Conservation (phyloP, 306 rosid genomes). For the Cucurbita pepo region DNA sequence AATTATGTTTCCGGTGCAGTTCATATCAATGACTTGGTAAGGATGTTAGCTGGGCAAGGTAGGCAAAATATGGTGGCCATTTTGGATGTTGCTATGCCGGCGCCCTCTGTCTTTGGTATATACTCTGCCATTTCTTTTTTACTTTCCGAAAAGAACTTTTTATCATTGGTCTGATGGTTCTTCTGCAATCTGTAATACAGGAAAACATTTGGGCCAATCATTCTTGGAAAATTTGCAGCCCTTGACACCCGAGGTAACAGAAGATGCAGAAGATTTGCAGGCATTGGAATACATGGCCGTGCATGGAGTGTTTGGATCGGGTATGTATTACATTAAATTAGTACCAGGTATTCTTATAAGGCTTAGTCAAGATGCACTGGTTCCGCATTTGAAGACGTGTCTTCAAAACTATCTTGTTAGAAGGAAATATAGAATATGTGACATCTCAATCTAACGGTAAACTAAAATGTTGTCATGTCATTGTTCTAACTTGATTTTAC, state of each 20-base stretch:
- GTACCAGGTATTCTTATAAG: background rate
- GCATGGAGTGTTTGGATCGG: conserved; percentile 61
- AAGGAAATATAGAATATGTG: background rate
- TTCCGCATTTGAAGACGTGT: background rate
- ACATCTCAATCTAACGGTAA: background rate
- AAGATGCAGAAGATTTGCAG: conserved; percentile 39
- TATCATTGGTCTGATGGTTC: background rate
- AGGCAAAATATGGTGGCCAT: conserved; percentile 69
- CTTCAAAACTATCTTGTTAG: background rate
- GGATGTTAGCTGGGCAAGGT: conserved; percentile 55
- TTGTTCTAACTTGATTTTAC: background rate
- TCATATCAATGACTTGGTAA: conserved; percentile 49
- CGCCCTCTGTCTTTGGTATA: conserved; percentile 58
- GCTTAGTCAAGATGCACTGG: background rate
- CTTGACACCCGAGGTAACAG: conserved; percentile 54
- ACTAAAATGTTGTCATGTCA: background rate
- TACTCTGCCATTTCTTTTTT: background rate
- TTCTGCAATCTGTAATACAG: conserved; percentile 26
- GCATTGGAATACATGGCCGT: conserved; percentile 52
- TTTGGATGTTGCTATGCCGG: conserved; percentile 78
- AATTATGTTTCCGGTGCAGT: conserved; percentile 47
- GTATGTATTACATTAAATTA: conserved; percentile 32
- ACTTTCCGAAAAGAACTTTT: background rate
- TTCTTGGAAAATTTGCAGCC: conserved; percentile 39
- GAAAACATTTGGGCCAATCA: conserved; percentile 23